A percentile compares a stretch with the other conserved stretches of the same genome.
These are phyloP conservation scores for Nakazawaea peltata DNA, from an alignment of 805 yeast species.

Conservation along the genomic window DNA sequence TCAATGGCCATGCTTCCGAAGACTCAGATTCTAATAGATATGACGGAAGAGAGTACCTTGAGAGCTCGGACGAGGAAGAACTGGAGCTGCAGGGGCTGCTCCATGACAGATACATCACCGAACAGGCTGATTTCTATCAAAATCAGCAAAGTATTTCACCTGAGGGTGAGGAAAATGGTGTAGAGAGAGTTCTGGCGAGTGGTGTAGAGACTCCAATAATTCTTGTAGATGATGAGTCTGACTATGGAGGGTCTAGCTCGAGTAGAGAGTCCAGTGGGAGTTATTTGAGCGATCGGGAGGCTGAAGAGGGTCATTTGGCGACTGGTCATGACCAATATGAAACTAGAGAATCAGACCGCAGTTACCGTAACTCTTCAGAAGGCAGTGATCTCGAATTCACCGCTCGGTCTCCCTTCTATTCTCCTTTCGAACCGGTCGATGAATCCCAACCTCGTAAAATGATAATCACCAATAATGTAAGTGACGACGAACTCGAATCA, in stretches of 20 bases:
- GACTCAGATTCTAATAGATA: neutral
- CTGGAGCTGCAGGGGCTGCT: neutral
- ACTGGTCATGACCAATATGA: too few species aligned
- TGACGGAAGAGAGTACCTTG: constrained; percentile 2
- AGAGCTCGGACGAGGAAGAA: neutral
- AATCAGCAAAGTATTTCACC: neutral
- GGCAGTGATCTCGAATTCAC: constrained; percentile 22
- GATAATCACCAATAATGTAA: constrained; percentile 15
- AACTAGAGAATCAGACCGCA: too few species aligned
- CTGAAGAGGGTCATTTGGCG: too few species aligned
- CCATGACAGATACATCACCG: constrained; percentile 3
- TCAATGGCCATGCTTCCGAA: constrained; percentile 4
- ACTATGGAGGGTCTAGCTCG: too few species aligned
- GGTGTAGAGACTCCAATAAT: too few species aligned
- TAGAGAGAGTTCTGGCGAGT: too few species aligned
- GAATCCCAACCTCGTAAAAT: constrained; percentile 13
- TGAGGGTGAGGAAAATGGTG: too few species aligned
- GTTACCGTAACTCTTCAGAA: too few species aligned
- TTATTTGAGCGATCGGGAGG: too few species aligned
- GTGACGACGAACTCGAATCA: constrained; percentile 6
- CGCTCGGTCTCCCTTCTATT: constrained; percentile 24
- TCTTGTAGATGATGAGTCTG: too few species aligned
- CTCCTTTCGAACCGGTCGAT: constrained; percentile 18
- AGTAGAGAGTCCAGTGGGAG: too few species aligned
- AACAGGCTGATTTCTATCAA: constrained; percentile 2